Conservation (phyloP, 352 stramenopile species). For the Pythium sp. region DNA sequence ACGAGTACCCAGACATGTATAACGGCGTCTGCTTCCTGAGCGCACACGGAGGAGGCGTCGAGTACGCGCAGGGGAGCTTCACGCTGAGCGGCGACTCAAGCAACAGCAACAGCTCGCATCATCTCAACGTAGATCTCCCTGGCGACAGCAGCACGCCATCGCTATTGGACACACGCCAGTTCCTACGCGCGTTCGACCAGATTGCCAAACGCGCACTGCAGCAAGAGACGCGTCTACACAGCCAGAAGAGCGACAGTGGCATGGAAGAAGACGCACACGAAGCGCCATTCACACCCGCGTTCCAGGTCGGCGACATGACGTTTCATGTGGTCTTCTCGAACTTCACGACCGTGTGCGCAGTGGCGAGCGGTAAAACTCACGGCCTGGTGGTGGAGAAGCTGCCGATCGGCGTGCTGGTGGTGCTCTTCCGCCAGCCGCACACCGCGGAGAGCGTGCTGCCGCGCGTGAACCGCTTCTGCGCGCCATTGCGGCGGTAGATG, state of each 20-base stretch:
- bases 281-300: conserved; percentile 20
- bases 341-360: conserved; percentile 44
- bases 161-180: conserved; percentile 20
- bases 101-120: neutral
- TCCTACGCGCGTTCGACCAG: conserved; percentile 38
- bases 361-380: conserved; percentile 28
- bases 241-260: neutral
- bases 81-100: neutral
- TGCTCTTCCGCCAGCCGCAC: conserved; percentile 36
- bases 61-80: conserved; percentile 53
- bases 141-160: neutral
- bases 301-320: conserved; percentile 26
- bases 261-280: neutral
- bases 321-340: conserved; percentile 47
- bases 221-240: conserved; percentile 11
- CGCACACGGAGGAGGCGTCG: conserved; percentile 25
- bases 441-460: conserved; percentile 31
- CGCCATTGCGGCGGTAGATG: conserved; percentile 17
- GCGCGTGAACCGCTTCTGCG: conserved; percentile 35
- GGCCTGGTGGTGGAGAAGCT: conserved; percentile 49
- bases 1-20: conserved; percentile 30
- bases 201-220: conserved; percentile 40
- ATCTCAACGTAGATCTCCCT: neutral
- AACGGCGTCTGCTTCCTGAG: conserved; percentile 49
- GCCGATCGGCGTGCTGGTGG: conserved; percentile 46